Evolutionary conservation across 2,329 filamentous ascomycete species (phyloP).

Genomic region (Diplodia intermedia): DNA sequence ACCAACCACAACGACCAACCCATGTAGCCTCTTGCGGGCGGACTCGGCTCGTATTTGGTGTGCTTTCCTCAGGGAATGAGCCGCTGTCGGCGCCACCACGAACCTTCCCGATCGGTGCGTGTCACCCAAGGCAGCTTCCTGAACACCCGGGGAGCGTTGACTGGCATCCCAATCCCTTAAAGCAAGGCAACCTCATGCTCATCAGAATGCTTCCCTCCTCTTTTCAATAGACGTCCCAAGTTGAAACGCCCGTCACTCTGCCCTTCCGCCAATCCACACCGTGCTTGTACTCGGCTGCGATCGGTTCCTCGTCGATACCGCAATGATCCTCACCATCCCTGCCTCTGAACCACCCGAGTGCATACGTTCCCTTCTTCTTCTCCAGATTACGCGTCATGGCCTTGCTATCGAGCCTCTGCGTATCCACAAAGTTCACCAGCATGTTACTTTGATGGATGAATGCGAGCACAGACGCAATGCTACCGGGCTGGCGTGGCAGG

Average conservation of each 20-base stretch:
- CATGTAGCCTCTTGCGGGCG: not conserved
- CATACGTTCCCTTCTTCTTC: slow-evolving; percentile 68
- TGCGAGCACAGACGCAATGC: slow-evolving; percentile 76
- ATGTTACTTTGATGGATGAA: slow-evolving; percentile 84
- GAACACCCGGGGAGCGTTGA: too few species aligned
- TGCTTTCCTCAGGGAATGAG: too few species aligned
- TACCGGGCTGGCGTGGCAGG: slow-evolving; percentile 78
- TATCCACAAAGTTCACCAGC: slow-evolving; percentile 76
- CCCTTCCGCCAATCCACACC: slow-evolving; percentile 54
- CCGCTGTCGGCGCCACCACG: too few species aligned
- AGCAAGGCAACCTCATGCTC: too few species aligned
- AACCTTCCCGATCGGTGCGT: too few species aligned
- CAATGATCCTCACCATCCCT: slow-evolving; percentile 76
- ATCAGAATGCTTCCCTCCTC: too few species aligned
- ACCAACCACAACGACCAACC: not conserved
- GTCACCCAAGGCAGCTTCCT: too few species aligned
- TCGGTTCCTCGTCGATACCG: slow-evolving; percentile 78
- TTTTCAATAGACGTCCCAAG: slow-evolving; percentile 42
- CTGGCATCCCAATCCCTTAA: too few species aligned
- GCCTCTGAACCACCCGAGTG: slow-evolving; percentile 77
- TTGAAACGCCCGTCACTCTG: slow-evolving; percentile 42
- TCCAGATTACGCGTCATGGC: slow-evolving; percentile 69
- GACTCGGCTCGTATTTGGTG: too few species aligned
- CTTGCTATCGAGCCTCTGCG: slow-evolving; percentile 65
- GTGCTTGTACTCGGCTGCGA: slow-evolving; percentile 70